phyloP scores from a whole-genome alignment of 768 basidiomycete genomes.

The Ramaria rubella region DNA sequence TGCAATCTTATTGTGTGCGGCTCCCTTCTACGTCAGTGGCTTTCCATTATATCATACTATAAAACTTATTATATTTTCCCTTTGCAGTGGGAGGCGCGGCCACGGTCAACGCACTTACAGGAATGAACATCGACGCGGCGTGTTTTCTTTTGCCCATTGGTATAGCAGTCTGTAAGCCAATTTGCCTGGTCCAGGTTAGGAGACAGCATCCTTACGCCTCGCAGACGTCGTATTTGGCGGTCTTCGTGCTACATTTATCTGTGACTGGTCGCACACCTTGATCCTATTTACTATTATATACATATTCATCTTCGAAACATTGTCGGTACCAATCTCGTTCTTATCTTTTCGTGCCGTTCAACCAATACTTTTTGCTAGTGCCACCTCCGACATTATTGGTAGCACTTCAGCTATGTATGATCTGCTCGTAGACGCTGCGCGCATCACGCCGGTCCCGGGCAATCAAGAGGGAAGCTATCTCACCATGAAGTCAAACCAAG shows the following conservation, averaged over 20 bases:
- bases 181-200: slow-evolving; percentile 7
- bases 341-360: slow-evolving; percentile 16
- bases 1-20: slow-evolving; percentile 47
- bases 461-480: slow-evolving; percentile 47
- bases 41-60: background rate
- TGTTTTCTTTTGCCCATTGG: slow-evolving; percentile 41
- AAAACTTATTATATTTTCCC: background rate
- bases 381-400: slow-evolving; percentile 33
- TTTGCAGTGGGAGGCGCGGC: slow-evolving; percentile 38
- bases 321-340: slow-evolving; percentile 4
- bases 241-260: slow-evolving; percentile 40
- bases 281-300: slow-evolving; percentile 38
- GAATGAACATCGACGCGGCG: slow-evolving; percentile 39
- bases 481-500: slow-evolving; percentile 49
- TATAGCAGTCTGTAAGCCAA: slow-evolving; percentile 31
- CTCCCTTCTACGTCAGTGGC: slow-evolving; percentile 38
- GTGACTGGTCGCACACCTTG: slow-evolving; percentile 40
- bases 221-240: slow-evolving; percentile 32
- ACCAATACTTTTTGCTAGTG: slow-evolving; percentile 19
- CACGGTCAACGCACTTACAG: slow-evolving; percentile 39
- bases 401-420: slow-evolving; percentile 38
- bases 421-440: slow-evolving; percentile 40
- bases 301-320: slow-evolving; percentile 17
- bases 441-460: slow-evolving; percentile 40
- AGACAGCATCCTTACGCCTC: slow-evolving; percentile 12